Evolutionary conservation across 805 yeast species (phyloP).

Genomic region (Naumovozyma dairenensis): DNA sequence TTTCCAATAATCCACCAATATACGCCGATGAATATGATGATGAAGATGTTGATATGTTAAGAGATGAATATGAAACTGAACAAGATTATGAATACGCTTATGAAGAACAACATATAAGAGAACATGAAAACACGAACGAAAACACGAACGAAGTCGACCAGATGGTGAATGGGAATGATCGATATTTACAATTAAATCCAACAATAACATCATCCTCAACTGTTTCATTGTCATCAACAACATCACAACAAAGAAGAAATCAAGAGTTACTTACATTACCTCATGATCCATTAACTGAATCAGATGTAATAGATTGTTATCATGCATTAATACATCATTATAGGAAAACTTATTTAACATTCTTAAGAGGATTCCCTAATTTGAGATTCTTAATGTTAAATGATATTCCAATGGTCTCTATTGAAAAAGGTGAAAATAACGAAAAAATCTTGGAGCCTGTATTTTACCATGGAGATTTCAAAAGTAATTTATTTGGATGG

Average conservation of each 20-base stretch:
- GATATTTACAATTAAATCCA: no score
- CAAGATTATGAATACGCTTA: no score
- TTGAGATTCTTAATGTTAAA: conserved; percentile 32
- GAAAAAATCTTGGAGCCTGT: conserved; percentile 29
- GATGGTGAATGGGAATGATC: no score
- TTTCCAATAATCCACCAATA: no score
- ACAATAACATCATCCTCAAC: no score
- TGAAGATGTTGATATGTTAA: conserved; percentile 2
- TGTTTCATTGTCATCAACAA: no score
- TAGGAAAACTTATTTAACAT: conserved; percentile 28
- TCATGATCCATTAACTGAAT: conserved; percentile 23
- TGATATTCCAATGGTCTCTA: conserved; percentile 30
- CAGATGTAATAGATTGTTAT: conserved; percentile 29
- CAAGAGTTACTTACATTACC: conserved; percentile 14
- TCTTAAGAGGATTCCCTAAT: conserved; percentile 27
- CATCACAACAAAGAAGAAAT: no score
- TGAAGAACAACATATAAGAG: no score
- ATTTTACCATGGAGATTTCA: conserved; percentile 28
- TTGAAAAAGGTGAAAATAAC: conserved; percentile 19
- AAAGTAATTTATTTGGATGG: conserved; percentile 28
- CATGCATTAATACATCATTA: conserved; percentile 33
- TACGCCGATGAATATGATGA: conserved; percentile 2
- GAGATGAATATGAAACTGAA: conserved; percentile 4
- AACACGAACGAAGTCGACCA: no score
- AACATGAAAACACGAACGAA: no score